Base-by-base conservation (phyloP, 2,329 filamentous ascomycete species). In the Cordyceps cicadae region DNA sequence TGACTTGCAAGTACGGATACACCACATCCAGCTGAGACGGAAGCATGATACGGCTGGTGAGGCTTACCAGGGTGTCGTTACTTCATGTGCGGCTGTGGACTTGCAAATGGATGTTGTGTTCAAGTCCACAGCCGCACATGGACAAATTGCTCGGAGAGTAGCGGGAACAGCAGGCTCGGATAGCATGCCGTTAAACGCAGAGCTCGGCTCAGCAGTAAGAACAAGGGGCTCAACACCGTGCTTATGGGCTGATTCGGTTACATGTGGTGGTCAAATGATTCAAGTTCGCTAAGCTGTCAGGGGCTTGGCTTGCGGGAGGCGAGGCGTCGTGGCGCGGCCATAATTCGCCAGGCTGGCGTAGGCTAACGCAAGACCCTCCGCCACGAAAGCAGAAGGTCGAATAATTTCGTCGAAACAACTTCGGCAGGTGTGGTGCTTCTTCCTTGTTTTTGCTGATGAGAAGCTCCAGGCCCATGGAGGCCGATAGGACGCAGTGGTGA, bases 361-460 rank as follows among this genome's bases (percentile, higher is more conserved):
- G 37, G 48, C 56, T 59, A 59, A 37, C 48, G n/a, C 37, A 52
- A 24, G 56, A 51, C 56, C 56, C 56, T 59, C 56, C 56, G 37
- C 56, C 56, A 59, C 56, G 4, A 41, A 51, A 37, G 41, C 37
- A 29, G 15, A 50, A 12, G 15, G 50, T 9, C 45, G 14, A 29
- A 21, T 21, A 39, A 37, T 14, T 45, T 41, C 32, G 19, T 24
- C 4, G 3, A 24, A 24, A 24, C 24, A 24, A 24, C 24, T 24
- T 41, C 32, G 19, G 45, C 48, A 17, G 55, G 55, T 11, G 32
- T 32, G n/a, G 24, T 29, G 7, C 34, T 19, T 39, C 6, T 14
- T 21, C 17, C 29, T 11, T 57, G 54, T n/a, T 15, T 15, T 24
- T 24, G 14, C 29, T 39, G 26, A 32, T 19, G 3, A 29, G 29